Conservation (phyloP, 2,329 filamentous ascomycete species). For the Xylaria hypoxylon region DNA sequence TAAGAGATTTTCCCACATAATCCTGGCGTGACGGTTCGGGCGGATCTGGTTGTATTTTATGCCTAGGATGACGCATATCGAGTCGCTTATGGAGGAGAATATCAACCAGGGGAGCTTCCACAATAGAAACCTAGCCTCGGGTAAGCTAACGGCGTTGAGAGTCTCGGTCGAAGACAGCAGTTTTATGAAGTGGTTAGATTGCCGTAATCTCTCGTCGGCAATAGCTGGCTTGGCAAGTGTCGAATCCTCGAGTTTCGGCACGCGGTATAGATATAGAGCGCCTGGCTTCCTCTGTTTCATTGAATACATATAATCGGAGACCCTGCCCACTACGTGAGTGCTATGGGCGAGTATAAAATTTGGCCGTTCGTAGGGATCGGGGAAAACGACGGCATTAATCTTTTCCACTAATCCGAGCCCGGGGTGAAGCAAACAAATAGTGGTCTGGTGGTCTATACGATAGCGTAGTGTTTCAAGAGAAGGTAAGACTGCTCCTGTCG, state of each 20-base stretch:
- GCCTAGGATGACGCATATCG: slow-evolving; percentile 83
- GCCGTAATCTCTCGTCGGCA: slow-evolving; percentile 43
- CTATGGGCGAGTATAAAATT: slow-evolving; percentile 79
- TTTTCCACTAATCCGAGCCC: slow-evolving; percentile 87
- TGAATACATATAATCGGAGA: slow-evolving; percentile 44
- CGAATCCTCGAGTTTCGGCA: slow-evolving; percentile 32
- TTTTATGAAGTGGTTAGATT: slow-evolving; percentile 67
- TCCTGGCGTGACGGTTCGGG: slow-evolving; percentile 72
- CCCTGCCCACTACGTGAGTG: slow-evolving; percentile 53
- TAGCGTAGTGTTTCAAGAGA: slow-evolving; percentile 41
- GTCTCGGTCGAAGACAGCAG: slow-evolving; percentile 71
- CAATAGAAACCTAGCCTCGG: slow-evolving; percentile 72
- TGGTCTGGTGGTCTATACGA: slow-evolving; percentile 67
- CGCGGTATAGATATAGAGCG: slow-evolving; percentile 34
- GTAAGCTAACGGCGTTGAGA: slow-evolving; percentile 70
- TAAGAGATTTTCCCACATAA: slow-evolving; percentile 77
- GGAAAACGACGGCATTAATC: slow-evolving; percentile 77
- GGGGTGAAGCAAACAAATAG: slow-evolving; percentile 81
- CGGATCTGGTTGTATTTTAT: slow-evolving; percentile 78
- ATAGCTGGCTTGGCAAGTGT: slow-evolving; percentile 35
- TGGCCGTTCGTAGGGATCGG: slow-evolving; percentile 72
- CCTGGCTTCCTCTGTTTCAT: slow-evolving; percentile 57
- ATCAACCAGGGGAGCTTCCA: slow-evolving; percentile 84
- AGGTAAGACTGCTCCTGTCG: slow-evolving; percentile 33
- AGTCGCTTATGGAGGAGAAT: slow-evolving; percentile 81